Conservation (phyloP, 345 rosid genomes). For the Eucalyptus curtisii region DNA sequence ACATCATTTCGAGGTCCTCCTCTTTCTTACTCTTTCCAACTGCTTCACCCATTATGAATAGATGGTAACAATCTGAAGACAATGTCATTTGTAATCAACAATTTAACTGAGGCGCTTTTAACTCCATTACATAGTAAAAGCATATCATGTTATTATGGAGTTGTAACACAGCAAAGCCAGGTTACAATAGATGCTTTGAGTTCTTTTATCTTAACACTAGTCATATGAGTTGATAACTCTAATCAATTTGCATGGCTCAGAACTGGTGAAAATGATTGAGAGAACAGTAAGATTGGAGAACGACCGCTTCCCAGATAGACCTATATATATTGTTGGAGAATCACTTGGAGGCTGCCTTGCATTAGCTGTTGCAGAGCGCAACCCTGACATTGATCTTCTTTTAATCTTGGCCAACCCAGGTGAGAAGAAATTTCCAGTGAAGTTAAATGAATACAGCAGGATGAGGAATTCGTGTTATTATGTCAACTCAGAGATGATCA, state of each 20-base stretch:
- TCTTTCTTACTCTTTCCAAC: background rate
- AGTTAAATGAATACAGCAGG: background rate
- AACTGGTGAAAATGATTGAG: conserved; percentile 50
- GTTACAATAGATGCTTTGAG: background rate
- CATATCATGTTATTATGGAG: background rate
- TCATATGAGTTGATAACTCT: background rate
- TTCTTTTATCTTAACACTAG: background rate
- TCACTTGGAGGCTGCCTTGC: conserved; percentile 77
- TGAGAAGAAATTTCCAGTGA: background rate
- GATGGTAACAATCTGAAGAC: background rate
- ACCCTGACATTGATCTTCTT: conserved; percentile 52
- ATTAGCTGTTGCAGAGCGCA: conserved; percentile 58
- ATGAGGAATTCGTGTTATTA: background rate
- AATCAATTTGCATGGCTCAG: conserved; percentile 13
- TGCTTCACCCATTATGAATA: background rate
- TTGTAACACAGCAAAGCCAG: background rate
- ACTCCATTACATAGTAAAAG: background rate
- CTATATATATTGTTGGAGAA: conserved; percentile 75
- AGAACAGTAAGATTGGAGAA: conserved; percentile 26
- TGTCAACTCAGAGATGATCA: background rate
- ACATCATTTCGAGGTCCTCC: conserved; percentile 46
- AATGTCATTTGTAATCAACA: background rate
- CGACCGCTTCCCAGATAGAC: conserved; percentile 28
- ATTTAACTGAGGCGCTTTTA: background rate
- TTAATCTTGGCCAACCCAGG: conserved; percentile 74